These are phyloP conservation scores for Diacronema lutheri DNA, from an alignment of 78 protist genomes.

Conservation along the genomic window DNA sequence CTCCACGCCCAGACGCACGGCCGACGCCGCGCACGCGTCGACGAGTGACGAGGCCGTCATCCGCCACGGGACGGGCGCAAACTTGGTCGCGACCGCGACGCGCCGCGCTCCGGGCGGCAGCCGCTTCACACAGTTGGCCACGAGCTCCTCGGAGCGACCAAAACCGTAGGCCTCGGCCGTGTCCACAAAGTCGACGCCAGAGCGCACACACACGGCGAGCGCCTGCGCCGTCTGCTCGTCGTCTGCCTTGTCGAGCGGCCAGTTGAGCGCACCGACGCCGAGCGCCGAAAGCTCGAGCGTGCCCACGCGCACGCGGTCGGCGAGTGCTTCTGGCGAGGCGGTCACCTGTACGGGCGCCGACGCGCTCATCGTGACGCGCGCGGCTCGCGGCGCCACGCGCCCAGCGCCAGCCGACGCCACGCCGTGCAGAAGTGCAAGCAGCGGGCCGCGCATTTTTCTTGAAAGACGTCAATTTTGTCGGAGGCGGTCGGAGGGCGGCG, in stretches of 20 bases:
- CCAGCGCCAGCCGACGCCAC: too few species aligned
- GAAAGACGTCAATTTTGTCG: too few species aligned
- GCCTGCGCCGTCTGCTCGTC: not conserved
- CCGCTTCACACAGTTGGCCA: not conserved
- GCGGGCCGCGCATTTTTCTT: too few species aligned
- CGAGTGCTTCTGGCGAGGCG: too few species aligned
- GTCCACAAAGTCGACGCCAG: not conserved
- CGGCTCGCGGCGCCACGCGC: too few species aligned
- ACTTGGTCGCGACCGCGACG: not conserved
- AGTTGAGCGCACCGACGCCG: constrained; percentile 9
- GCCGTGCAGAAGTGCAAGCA: too few species aligned
- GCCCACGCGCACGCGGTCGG: not conserved
- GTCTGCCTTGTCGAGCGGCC: not conserved
- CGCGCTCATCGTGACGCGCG: too few species aligned
- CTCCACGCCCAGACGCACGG: not conserved
- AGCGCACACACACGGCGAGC: not conserved
- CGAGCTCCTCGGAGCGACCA: not conserved
- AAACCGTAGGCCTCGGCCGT: constrained; percentile 13
- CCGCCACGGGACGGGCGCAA: constrained; percentile 11
- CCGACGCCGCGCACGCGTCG: not conserved
- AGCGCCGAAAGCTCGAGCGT: not conserved
- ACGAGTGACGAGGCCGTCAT: not conserved
- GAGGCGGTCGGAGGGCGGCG: too few species aligned
- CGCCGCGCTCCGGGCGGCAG: not conserved
- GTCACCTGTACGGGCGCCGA: too few species aligned